Evolutionary conservation across 306 rosid genomes (phyloP).

Genomic region (Quercus alba): DNA sequence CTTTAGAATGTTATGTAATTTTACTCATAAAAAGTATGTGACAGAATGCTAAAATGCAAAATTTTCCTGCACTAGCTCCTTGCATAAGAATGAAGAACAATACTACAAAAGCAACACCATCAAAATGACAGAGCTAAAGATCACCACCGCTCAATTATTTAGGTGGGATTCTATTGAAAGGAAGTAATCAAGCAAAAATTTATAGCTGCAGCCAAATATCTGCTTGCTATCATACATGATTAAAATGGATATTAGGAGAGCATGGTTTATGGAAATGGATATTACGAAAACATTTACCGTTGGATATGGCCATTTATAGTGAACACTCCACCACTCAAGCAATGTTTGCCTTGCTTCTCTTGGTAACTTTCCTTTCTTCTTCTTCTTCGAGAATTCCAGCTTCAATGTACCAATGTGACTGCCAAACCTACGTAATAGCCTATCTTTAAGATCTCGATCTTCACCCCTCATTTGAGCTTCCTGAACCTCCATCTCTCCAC

Average conservation of each 20-base stretch:
- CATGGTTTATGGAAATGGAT: not conserved
- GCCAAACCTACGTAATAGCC: conserved; percentile 80
- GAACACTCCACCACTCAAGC: conserved; percentile 88
- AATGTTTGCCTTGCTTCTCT: conserved; percentile 87
- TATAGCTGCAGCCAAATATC: too few species aligned
- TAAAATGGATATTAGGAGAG: not conserved
- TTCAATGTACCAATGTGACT: conserved; percentile 75
- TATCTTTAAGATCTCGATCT: conserved; percentile 78
- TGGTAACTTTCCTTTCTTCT: conserved; percentile 89
- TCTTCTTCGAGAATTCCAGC: conserved; percentile 82
- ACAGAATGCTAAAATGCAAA: too few species aligned
- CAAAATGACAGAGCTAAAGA: too few species aligned
- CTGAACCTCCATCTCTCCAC: conserved; percentile 62
- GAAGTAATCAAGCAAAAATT: not conserved
- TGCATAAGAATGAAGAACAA: too few species aligned
- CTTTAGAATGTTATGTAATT: not conserved
- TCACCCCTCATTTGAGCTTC: conserved; percentile 52
- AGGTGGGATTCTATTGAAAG: not conserved
- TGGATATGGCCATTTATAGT: conserved; percentile 96
- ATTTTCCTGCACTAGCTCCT: too few species aligned
- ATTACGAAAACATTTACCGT: conserved; percentile 53
- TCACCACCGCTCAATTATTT: too few species aligned
- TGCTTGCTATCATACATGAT: too few species aligned
- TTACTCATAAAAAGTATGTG: too few species aligned
- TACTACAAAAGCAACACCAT: too few species aligned